phyloP scores from a whole-genome alignment of 192 early-diverging fungal species.

The Oehlia diaphana region DNA sequence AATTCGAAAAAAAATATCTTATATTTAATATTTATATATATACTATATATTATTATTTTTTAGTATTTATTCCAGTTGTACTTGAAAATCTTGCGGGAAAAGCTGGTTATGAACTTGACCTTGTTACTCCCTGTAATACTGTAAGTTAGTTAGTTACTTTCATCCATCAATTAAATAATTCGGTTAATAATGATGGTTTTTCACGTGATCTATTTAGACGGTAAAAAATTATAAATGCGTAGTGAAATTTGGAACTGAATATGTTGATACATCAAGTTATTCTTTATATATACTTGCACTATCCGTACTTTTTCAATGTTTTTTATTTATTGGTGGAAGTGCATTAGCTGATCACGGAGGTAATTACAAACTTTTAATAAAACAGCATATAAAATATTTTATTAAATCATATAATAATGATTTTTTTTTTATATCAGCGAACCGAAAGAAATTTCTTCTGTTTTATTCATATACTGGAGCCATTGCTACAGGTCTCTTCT shows the following conservation, averaged over 20 bases:
- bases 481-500: constrained; percentile 39
- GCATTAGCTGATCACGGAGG: constrained; percentile 50
- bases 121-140: not conserved
- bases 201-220: not conserved
- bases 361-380: constrained; percentile 1
- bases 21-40: no score
- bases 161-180: no score
- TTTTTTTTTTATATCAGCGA: constrained; percentile 25
- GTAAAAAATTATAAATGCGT: constrained; percentile 31
- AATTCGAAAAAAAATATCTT: not conserved
- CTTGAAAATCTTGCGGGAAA: not conserved
- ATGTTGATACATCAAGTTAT: constrained; percentile 39
- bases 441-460: constrained; percentile 46
- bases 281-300: constrained; percentile 45
- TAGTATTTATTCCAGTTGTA: not conserved
- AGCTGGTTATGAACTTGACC: not conserved
- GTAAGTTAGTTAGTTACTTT: not conserved
- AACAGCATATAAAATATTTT: not conserved
- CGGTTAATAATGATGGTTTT: no score
- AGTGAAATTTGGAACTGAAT: constrained; percentile 33
- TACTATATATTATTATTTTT: no score
- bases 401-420: not conserved
- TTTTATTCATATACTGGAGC: constrained; percentile 41
- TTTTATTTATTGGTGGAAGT: constrained; percentile 47
- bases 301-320: constrained; percentile 45